A percentile compares a stretch with the other conserved stretches of the same genome.
These are phyloP conservation scores for Elsinoe ampelina DNA, from an alignment of 2,329 filamentous ascomycete genomes.

Conservation along the genomic window DNA sequence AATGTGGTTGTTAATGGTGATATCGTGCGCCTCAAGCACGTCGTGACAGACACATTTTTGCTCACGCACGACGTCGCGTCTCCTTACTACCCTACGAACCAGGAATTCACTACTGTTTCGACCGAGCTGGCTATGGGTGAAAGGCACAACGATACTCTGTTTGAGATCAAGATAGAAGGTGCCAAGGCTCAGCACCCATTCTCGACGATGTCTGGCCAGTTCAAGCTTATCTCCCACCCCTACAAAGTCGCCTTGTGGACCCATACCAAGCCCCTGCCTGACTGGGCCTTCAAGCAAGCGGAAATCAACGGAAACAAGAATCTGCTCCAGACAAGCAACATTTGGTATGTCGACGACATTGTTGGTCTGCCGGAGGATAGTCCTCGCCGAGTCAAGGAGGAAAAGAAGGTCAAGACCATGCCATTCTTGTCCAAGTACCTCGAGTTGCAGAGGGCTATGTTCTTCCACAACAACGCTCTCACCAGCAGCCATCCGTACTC, in stretches of 20 bases:
- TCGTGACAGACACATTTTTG: constrained; percentile 76
- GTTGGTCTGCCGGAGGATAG: constrained; percentile 65
- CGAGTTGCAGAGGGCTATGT: constrained; percentile 95
- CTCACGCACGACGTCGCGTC: constrained; percentile 96
- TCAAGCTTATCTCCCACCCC: constrained; percentile 90
- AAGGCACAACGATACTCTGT: constrained; percentile 80
- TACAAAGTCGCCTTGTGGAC: constrained; percentile 99
- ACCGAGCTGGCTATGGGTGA: constrained; percentile 61
- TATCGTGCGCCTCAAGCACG: constrained; percentile 73
- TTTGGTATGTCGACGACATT: constrained; percentile 90
- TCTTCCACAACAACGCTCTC: constrained; percentile 97
- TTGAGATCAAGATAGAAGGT: constrained; percentile 83
- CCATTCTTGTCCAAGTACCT: constrained; percentile 92
- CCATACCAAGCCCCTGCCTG: constrained; percentile 85
- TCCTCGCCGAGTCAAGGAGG: constrained; percentile 63
- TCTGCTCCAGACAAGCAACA: constrained; percentile 74
- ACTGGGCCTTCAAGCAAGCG: constrained; percentile 95
- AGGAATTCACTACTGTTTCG: constrained; percentile 85
- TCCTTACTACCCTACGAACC: constrained; percentile 92
- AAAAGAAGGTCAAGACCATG: constrained; percentile 69
- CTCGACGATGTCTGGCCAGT: constrained; percentile 82
- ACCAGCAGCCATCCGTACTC: constrained; percentile 96
- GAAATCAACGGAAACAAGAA: constrained; percentile 99
- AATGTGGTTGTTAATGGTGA: constrained; percentile 73
- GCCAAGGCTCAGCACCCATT: constrained; percentile 75